Conservation (phyloP, 768 basidiomycete genomes). For the Cubamyces lactineus region DNA sequence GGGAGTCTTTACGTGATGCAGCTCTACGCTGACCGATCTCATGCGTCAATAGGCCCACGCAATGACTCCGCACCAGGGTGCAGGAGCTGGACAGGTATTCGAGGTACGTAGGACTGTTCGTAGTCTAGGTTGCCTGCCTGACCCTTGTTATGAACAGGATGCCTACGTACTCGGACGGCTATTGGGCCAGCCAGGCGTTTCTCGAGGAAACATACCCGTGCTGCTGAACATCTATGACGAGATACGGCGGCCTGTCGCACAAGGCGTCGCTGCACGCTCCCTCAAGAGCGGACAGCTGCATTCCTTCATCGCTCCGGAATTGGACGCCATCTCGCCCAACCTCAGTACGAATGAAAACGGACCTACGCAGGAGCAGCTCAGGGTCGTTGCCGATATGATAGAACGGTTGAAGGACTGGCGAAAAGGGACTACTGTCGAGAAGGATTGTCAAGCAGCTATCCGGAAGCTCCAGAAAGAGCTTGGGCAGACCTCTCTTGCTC, state of each 20-base stretch:
- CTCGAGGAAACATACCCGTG: slow-evolving; percentile 26
- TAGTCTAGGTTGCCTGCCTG: background rate
- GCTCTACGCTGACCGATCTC: background rate
- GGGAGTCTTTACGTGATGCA: background rate
- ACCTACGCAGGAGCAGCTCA: background rate
- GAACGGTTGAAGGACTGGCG: background rate
- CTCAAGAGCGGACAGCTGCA: slow-evolving; percentile 28
- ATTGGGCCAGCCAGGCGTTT: slow-evolving; percentile 30
- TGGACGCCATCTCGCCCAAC: background rate
- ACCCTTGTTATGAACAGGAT: slow-evolving; percentile 22
- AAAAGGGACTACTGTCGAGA: background rate
- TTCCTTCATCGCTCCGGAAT: slow-evolving; percentile 22
- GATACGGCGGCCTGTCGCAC: slow-evolving; percentile 36
- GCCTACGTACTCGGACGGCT: slow-evolving; percentile 36
- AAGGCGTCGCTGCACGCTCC: slow-evolving; percentile 25
- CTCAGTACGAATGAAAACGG: background rate
- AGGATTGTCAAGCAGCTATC: background rate
- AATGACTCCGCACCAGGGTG: slow-evolving; percentile 21
- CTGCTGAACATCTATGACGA: slow-evolving; percentile 38
- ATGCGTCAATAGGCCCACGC: slow-evolving; percentile 17
- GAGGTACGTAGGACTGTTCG: slow-evolving; percentile 7
- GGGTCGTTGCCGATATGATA: background rate
- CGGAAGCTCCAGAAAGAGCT: background rate
- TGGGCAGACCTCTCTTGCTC: background rate
- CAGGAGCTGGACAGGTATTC: slow-evolving; percentile 24